Evolutionary conservation across 805 yeast species (phyloP).

Genomic region (Osmozyma mogii): DNA sequence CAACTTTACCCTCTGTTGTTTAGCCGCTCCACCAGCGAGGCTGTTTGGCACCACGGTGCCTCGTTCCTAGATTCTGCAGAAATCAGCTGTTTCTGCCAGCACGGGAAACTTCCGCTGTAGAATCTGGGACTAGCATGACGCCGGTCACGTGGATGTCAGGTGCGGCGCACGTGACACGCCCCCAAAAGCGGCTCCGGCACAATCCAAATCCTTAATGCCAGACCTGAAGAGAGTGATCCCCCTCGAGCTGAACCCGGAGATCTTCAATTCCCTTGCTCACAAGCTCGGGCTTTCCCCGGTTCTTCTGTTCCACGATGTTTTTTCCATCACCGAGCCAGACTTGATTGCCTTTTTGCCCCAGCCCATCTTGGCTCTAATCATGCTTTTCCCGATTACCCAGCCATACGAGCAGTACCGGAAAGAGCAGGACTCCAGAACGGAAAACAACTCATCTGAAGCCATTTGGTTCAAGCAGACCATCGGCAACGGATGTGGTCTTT

Average conservation of each 20-base stretch:
- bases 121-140: neutral
- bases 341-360: conserved; percentile 72
- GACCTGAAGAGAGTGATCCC: conserved; percentile 53
- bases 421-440: conserved; percentile 28
- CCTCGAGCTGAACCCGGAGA: conserved; percentile 81
- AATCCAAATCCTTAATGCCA: conserved; percentile 4
- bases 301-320: conserved; percentile 69
- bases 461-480: conserved; percentile 84
- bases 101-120: neutral
- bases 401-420: conserved; percentile 47
- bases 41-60: no score
- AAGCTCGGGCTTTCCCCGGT: conserved; percentile 58
- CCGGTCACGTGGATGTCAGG: neutral
- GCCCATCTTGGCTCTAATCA: conserved; percentile 67
- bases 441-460: conserved; percentile 27
- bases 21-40: no score
- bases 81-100: no score
- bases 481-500: conserved; percentile 87
- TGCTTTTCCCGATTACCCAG: conserved; percentile 73
- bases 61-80: no score
- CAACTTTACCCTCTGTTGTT: no score
- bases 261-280: conserved; percentile 63
- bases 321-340: conserved; percentile 79
- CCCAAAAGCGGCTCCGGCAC: neutral
- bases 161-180: neutral